These are phyloP conservation scores for Ogataea haglerorum DNA, from an alignment of 805 yeast species.

Conservation along the genomic window DNA sequence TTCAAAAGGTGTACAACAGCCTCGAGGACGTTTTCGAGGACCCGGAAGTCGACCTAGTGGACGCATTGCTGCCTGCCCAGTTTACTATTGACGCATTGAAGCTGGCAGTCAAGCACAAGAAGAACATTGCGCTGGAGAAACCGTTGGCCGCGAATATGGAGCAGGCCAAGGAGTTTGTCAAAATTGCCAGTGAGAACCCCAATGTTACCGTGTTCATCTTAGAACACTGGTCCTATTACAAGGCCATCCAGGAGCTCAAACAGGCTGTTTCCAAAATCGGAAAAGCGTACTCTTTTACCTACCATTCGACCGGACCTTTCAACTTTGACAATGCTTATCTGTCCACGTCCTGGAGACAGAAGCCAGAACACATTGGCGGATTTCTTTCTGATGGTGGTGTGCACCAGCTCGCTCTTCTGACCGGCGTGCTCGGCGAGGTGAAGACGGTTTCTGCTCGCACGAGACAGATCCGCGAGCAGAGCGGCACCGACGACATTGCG, in stretches of 20 bases:
- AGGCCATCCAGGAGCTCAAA: slow-evolving; percentile 53
- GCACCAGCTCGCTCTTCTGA: slow-evolving; percentile 85
- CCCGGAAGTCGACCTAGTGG: slow-evolving; percentile 69
- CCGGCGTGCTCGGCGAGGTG: slow-evolving; percentile 76
- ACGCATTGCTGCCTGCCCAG: slow-evolving; percentile 88
- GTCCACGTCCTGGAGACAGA: slow-evolving; percentile 79
- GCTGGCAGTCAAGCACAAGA: slow-evolving; percentile 66
- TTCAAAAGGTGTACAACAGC: slow-evolving; percentile 51
- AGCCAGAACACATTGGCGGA: slow-evolving; percentile 92
- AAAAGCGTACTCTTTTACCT: slow-evolving; percentile 62
- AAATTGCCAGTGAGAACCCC: slow-evolving; percentile 55
- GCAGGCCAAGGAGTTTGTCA: slow-evolving; percentile 79
- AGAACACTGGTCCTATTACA: slow-evolving; percentile 82
- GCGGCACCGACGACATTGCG: slow-evolving; percentile 81
- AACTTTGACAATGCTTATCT: slow-evolving; percentile 56
- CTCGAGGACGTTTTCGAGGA: slow-evolving; percentile 66
- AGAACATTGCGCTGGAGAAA: slow-evolving; percentile 82
- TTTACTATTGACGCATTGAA: slow-evolving; percentile 65
- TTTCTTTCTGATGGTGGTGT: slow-evolving; percentile 94
- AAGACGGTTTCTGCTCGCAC: slow-evolving; percentile 72
- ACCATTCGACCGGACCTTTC: slow-evolving; percentile 73
- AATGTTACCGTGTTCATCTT: slow-evolving; percentile 66
- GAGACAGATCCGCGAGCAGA: slow-evolving; percentile 66
- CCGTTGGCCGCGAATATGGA: slow-evolving; percentile 85
- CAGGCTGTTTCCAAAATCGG: slow-evolving; percentile 71